Conservation (phyloP, 768 basidiomycete species). For the Clitopilus passeckerianus region DNA sequence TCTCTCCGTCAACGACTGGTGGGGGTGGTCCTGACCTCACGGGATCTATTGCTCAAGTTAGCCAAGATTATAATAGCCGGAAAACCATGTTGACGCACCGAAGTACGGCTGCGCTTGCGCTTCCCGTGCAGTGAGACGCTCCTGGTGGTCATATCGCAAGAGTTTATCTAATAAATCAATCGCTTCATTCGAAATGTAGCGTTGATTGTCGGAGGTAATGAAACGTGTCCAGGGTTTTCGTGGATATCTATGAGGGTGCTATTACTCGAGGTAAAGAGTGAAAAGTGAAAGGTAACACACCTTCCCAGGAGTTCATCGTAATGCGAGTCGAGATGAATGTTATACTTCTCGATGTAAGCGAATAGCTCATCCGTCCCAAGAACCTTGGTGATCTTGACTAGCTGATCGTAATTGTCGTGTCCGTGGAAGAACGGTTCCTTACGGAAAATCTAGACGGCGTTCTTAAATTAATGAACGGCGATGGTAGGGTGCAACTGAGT, state of each 20-base stretch:
- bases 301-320: slow-evolving; percentile 93
- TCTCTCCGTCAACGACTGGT: slow-evolving; percentile 54
- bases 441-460: slow-evolving; percentile 77
- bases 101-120: slow-evolving; percentile 94
- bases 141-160: slow-evolving; percentile 95
- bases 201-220: slow-evolving; percentile 92
- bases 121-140: slow-evolving; percentile 90
- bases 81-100: slow-evolving; percentile 37
- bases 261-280: slow-evolving; percentile 4
- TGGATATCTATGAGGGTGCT: slow-evolving; percentile 58
- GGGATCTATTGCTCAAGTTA: slow-evolving; percentile 43
- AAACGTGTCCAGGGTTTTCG: slow-evolving; percentile 95
- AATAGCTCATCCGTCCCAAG: slow-evolving; percentile 95
- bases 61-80: slow-evolving; percentile 11
- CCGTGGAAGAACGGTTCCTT: slow-evolving; percentile 99
- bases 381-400: slow-evolving; percentile 97
- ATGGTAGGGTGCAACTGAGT: slow-evolving; percentile 2
- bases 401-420: slow-evolving; percentile 97
- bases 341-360: slow-evolving; percentile 90
- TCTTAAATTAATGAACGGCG: slow-evolving; percentile 3
- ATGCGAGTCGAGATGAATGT: slow-evolving; percentile 92
- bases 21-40: slow-evolving; percentile 46
- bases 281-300: slow-evolving; percentile 25
- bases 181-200: slow-evolving; percentile 95
- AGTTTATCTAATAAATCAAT: slow-evolving; percentile 96